These are phyloP conservation scores for Arabis hirsuta DNA, from an alignment of 345 rosid species.

Conservation along the genomic window DNA sequence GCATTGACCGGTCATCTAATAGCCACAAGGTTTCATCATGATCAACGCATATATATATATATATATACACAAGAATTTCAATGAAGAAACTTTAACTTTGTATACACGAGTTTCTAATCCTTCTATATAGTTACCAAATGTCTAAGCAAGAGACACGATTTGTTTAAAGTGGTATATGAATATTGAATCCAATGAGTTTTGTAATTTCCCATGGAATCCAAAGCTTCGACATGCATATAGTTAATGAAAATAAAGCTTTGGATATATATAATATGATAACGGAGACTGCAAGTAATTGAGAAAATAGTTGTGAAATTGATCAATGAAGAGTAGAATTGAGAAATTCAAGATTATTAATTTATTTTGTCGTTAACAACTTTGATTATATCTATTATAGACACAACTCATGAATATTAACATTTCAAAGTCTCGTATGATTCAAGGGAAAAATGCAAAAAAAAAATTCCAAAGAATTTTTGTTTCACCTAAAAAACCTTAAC, in stretches of 20 bases:
- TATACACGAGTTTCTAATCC: conserved; percentile 23
- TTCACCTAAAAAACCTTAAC: too few species aligned
- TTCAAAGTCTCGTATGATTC: conserved; percentile 1
- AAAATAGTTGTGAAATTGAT: conserved; percentile 19
- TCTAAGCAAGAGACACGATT: conserved; percentile 26
- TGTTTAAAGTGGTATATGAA: conserved; percentile 12
- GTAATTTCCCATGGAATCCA: conserved; percentile 41
- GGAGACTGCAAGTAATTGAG: conserved; percentile 30
- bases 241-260: conserved; percentile 2
- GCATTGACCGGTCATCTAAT: conserved; percentile 46
- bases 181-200: conserved; percentile 30
- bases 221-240: conserved; percentile 38
- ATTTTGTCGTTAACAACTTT: conserved; percentile 11
- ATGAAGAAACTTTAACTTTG: not conserved
- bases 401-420: not conserved
- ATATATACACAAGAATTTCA: not conserved
- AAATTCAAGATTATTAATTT: conserved; percentile 32
- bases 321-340: conserved; percentile 14
- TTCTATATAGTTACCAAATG: conserved; percentile 35
- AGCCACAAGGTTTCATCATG: conserved; percentile 40
- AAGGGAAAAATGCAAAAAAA: too few species aligned
- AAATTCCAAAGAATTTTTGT: too few species aligned
- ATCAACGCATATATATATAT: conserved; percentile 21
- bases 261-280: conserved; percentile 10
- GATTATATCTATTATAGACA: conserved; percentile 12